Base-by-base conservation (phyloP, 1,284 basidiomycete genomes). In the Cutaneotrichosporon cyanovorans region DNA sequence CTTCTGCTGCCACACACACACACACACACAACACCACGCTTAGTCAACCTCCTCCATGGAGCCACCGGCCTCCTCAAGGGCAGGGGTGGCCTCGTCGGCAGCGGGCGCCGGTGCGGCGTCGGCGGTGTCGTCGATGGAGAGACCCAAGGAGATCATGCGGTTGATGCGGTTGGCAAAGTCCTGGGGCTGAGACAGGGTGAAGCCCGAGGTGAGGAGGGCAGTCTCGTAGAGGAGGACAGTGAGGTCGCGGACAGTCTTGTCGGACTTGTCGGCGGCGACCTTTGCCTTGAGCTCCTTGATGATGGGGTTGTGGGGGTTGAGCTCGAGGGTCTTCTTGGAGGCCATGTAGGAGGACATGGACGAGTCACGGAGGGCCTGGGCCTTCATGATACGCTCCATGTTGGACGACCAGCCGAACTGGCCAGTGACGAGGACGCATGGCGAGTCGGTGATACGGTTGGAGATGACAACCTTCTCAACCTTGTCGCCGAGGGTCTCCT, bases 371-470 rank as follows among this genome's bases (percentile, higher is more conserved):
- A 97, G 85, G 39, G 93, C 93, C 76, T 98, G 95, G 15, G 93
- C 92, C 77, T 96, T 96, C 95, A 98, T 98, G 80, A 98, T 96
- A 73, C 93, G 87, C 76, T 96, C 89, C 92, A 97, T 96, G 82
- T 97, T 97, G 58, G 92, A 91, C 39, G 91, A 96, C 95, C 95
- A 98, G 54, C 93, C 92, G 73, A 96, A 98, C 73, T 96, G 91
- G 56, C 92, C 93, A 58, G 95, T 97, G 68, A 97, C 93, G 66
- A 95, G 84, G 35, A 95, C 89, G 68, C 89, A 93, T 48, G 91
- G 91, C 22, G 91, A 95, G 75, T 93, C 88, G 66, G 81, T 80
- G 77, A 96, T 92, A 74, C 93, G 90, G 83, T 95, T 97, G 45
- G 95, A 97, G 62, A 97, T 80, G 57, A 96, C 82, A 32, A 98